A percentile compares a stretch with the other conserved stretches of the same genome.
These are phyloP conservation scores for Scortechinia acanthostroma DNA, from an alignment of 2,329 filamentous ascomycete genomes.

Conservation along the genomic window DNA sequence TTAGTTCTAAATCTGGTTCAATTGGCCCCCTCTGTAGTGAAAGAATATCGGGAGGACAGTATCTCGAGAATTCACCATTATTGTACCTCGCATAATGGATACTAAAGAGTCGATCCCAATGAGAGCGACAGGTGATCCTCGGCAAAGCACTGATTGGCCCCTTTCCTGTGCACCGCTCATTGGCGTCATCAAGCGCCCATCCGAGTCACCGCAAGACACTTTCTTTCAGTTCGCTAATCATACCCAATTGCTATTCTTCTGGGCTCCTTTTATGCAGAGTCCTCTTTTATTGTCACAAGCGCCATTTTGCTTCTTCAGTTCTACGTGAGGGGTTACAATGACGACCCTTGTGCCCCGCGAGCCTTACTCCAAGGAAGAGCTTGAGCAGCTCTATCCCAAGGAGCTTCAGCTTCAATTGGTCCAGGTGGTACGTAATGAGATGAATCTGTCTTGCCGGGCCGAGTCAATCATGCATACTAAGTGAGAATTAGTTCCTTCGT, in stretches of 20 bases:
- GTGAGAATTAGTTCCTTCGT: slow-evolving; percentile 17
- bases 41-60: too few species aligned
- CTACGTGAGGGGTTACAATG: slow-evolving; percentile 37
- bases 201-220: too few species aligned
- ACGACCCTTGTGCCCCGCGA: slow-evolving; percentile 47
- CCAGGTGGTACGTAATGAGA: slow-evolving; percentile 58
- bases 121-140: background rate
- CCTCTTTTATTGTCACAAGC: too few species aligned
- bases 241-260: too few species aligned
- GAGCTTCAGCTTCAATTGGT: slow-evolving; percentile 42
- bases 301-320: too few species aligned
- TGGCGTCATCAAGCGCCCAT: background rate
- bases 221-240: too few species aligned
- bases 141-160: background rate
- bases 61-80: too few species aligned
- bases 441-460: slow-evolving; percentile 23
- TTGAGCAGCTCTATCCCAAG: slow-evolving; percentile 54
- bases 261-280: too few species aligned
- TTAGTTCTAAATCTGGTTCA: too few species aligned
- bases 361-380: slow-evolving; percentile 52
- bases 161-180: background rate
- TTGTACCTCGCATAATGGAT: too few species aligned
- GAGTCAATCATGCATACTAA: background rate
- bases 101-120: too few species aligned
- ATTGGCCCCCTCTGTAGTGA: too few species aligned